These are phyloP conservation scores for Aciculoconidium aculeatum DNA, from an alignment of 805 yeast genomes.

Conservation along the genomic window DNA sequence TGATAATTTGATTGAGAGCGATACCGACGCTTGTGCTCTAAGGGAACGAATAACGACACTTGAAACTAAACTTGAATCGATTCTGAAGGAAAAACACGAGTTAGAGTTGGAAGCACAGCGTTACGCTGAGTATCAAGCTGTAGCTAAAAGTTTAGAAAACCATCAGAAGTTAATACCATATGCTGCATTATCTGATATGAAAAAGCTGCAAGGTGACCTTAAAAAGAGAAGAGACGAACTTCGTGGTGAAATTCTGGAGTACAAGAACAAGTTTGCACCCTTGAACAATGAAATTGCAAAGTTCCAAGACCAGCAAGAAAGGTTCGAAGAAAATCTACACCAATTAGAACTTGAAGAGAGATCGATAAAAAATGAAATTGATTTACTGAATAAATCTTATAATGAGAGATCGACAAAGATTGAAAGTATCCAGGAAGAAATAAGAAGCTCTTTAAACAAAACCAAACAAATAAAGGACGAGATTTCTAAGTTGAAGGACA, in stretches of 20 bases:
- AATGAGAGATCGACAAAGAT: no score
- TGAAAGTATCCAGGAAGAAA: no score
- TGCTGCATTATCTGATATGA: slow-evolving; percentile 35
- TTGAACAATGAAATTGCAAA: slow-evolving; percentile 11
- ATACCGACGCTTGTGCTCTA: slow-evolving; percentile 30
- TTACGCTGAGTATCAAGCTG: slow-evolving; percentile 41
- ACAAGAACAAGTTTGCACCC: slow-evolving; percentile 20
- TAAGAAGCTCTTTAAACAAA: no score
- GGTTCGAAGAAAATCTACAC: no score
- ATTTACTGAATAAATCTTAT: no score
- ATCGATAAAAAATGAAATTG: no score
- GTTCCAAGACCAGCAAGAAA: no score
- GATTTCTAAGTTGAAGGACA: no score
- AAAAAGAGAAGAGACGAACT: slow-evolving; percentile 32
- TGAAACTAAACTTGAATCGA: slow-evolving; percentile 22
- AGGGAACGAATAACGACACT: slow-evolving; percentile 21
- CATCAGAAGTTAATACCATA: slow-evolving; percentile 38
- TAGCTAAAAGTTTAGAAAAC: slow-evolving; percentile 31
- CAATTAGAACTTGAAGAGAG: no score
- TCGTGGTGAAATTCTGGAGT: slow-evolving; percentile 23
- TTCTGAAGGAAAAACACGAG: slow-evolving; percentile 31
- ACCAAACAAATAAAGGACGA: no score
- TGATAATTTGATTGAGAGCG: slow-evolving; percentile 47
- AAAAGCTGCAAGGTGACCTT: slow-evolving; percentile 23
- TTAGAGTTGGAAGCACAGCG: slow-evolving; percentile 42